These are phyloP conservation scores for Aplosporella prunicola DNA, from an alignment of 2,329 filamentous ascomycete species.

Conservation along the genomic window DNA sequence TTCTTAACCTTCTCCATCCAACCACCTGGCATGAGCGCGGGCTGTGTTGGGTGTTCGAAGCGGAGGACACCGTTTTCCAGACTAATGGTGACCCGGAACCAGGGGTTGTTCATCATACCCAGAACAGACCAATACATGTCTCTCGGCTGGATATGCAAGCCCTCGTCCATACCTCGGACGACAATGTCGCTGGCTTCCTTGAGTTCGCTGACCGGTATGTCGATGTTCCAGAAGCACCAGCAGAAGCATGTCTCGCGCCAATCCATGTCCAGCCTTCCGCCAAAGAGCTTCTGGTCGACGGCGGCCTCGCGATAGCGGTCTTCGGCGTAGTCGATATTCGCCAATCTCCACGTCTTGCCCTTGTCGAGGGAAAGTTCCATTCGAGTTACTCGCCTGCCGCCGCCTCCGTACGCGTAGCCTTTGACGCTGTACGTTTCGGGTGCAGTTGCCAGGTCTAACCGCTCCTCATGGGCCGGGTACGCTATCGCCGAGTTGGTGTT, in stretches of 20 bases:
- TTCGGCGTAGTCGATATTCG: constrained; percentile 72
- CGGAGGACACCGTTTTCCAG: constrained; percentile 54
- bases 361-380: constrained; percentile 78
- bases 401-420: constrained; percentile 84
- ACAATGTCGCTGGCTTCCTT: constrained; percentile 60
- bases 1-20: constrained; percentile 95
- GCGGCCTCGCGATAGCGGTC: constrained; percentile 64
- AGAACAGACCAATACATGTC: constrained; percentile 96
- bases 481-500: constrained; percentile 77
- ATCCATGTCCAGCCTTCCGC: constrained; percentile 68
- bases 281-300: constrained; percentile 60
- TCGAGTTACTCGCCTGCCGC: constrained; percentile 71
- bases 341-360: constrained; percentile 69
- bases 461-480: constrained; percentile 71
- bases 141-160: constrained; percentile 73
- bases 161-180: constrained; percentile 82
- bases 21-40: constrained; percentile 64
- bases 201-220: constrained; percentile 55
- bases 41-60: constrained; percentile 85
- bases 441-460: constrained; percentile 41
- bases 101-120: constrained; percentile 97
- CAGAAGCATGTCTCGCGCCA: constrained; percentile 78
- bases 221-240: constrained; percentile 85
- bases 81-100: constrained; percentile 73
- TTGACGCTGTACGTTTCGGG: constrained; percentile 52